Conservation (phyloP, 768 basidiomycete species). For the Kwoniella newhampshirensis region DNA sequence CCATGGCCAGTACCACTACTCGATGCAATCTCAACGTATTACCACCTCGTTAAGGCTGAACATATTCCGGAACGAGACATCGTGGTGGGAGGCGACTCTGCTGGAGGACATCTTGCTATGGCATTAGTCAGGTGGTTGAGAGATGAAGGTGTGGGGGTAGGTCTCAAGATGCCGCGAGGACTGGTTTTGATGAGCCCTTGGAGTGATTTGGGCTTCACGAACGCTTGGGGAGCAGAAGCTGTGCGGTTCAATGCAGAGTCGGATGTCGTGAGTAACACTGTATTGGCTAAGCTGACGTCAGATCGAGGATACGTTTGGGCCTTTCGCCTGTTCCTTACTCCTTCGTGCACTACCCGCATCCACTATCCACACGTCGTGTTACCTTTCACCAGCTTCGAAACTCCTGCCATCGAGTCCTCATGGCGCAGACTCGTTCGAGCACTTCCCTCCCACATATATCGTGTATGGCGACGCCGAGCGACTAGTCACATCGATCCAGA, state of each 20-base stretch:
- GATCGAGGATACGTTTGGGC: slow-evolving; percentile 47
- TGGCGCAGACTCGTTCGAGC: slow-evolving; percentile 22
- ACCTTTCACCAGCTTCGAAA: slow-evolving; percentile 39
- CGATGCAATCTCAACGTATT: slow-evolving; percentile 81
- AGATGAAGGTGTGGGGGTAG: slow-evolving; percentile 68
- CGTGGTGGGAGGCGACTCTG: slow-evolving; percentile 73
- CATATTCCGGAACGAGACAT: slow-evolving; percentile 86
- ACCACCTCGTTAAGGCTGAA: slow-evolving; percentile 73
- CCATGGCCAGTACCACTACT: slow-evolving; percentile 84
- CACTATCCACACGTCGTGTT: slow-evolving; percentile 35
- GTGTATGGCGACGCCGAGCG: slow-evolving; percentile 42
- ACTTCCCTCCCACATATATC: slow-evolving; percentile 39
- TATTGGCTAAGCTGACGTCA: slow-evolving; percentile 11
- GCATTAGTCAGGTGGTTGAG: slow-evolving; percentile 86
- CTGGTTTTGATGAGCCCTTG: slow-evolving; percentile 88
- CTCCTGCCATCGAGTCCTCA: slow-evolving; percentile 17
- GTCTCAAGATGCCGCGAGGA: slow-evolving; percentile 64
- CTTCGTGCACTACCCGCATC: slow-evolving; percentile 37
- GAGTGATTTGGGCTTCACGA: slow-evolving; percentile 69
- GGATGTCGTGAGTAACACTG: slow-evolving; percentile 30
- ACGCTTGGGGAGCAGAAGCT: slow-evolving; percentile 40
- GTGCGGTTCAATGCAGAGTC: slow-evolving; percentile 29
- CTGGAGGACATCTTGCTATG: slow-evolving; percentile 82
- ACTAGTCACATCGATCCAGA: slow-evolving; percentile 32
- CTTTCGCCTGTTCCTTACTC: slow-evolving; percentile 43